Evolutionary conservation across 176 grass and related monocot genomes (phyloP), one percentile per base, ranked within the genome.

Genomic region (Oryza nivara): DNA sequence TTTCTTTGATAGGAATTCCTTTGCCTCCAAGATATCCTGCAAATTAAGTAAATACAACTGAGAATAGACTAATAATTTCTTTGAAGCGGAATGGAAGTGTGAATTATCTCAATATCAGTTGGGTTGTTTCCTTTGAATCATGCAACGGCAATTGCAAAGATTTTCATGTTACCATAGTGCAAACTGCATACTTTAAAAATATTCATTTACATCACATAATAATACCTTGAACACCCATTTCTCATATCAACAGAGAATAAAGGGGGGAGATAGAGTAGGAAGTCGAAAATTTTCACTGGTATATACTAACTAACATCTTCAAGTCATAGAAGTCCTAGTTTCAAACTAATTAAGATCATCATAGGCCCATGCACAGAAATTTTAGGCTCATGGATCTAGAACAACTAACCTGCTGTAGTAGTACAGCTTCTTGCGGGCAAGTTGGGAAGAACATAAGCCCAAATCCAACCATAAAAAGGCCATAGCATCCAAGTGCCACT

Each of bases 371-470:
- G 23, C 3, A 36, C 35, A 7, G 30, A 63, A 17, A 26, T 36
- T 36, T 36, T 64, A 67, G 14, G 16, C 14, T 84, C 20, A 26
- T 12, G 11, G 26, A 1, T 47, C 20, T 47, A 70, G n/a, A 72
- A 63, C 48, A 77, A 65, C 70, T 83, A 89, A 96, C 93, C 96
- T 99, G 74, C 71, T 94, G 93, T 36, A 99, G 88, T 12, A 96
- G 78, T 15, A 94, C 11, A 77, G 88, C 93, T 92, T 99, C 93
- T 25, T 91, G 88, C 80, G 93, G 96, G 48, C 91, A 98, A 35
- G 88, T 94, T 71, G 96, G 96, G 76, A 98, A 98, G 66, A 98
- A 86, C 88, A 98, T 92, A 86, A 98, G 88, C 36, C 96, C 96
- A 73, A 87, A 75, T 83, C 93, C 91, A 89, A 96, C 91, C 91